Base-by-base conservation (phyloP, 176 grass and related monocot genomes). In the Rhynchospora pubera region DNA sequence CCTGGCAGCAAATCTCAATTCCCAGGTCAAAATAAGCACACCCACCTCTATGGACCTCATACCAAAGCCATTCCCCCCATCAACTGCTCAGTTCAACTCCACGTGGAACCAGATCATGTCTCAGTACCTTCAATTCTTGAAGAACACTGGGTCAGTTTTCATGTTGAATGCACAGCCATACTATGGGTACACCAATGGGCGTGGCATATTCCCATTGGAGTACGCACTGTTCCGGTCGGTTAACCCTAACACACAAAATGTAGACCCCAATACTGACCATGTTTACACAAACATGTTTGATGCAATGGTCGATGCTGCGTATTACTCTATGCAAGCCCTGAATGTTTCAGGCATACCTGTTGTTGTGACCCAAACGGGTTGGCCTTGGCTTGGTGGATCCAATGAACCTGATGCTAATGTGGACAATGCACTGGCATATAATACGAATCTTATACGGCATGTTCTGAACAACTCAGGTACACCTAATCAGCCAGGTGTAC, bases 231-330 rank as follows among this genome's bases (percentile, higher is more conserved):
- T 99, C 71, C 79, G 67, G 45, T 87, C 92, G 39, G 88, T 91
- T 47, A 91, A 88, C 82, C 96, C 91, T 5, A 87, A 93, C 80
- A 93, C 87, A 75, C 92, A 93, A 80, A 91, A 94, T 52, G 86
- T 90, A 51, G 96, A 99, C 61, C 92, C 96, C 4, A 99, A 91
- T 69, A 93, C 91, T 21, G 91, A 99, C 81, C 89, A 90, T 22
- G 92, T 93, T 84, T 99, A 99, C 46, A 84, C 91, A 52, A 99
- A 94, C 79, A 99, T 99, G 96, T 99, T 99, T 61, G 96, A 99
- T 84, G 84, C 92, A 18, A 99, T 95, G 75, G 86, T 99, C 55
- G 96, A 99, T 91, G 85, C 96, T 53, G 46, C 91, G 46, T 99
- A 99, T 87, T 90, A 81, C 84, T 93, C 92, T 10, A 99, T 99